A percentile compares a stretch with the other conserved stretches of the same genome.
Evolutionary conservation across 257 asterid genomes (phyloP).

Genomic region (Gentiana dahurica): DNA sequence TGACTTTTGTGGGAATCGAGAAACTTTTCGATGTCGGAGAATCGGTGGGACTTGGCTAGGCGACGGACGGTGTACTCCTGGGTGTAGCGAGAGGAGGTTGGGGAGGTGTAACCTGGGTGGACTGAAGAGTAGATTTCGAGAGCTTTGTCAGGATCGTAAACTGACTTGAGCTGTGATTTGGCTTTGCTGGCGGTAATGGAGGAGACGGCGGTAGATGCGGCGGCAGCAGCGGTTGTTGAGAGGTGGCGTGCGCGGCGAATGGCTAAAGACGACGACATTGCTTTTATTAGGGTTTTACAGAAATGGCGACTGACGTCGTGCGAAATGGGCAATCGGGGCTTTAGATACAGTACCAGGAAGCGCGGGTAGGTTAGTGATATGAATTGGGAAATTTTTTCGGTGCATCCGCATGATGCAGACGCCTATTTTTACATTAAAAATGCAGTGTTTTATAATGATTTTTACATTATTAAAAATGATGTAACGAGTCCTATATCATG

Average conservation of each 20-base stretch:
- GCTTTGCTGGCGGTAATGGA: constrained; percentile 38
- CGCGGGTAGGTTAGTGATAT: no score
- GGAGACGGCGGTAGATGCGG: constrained; percentile 9
- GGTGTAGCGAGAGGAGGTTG: constrained; percentile 47
- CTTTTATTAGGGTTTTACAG: constrained; percentile 12
- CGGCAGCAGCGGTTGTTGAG: constrained; percentile 26
- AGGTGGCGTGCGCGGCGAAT: constrained; percentile 58
- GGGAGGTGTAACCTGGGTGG: constrained; percentile 33
- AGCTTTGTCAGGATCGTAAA: constrained; percentile 62
- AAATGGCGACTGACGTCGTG: background rate
- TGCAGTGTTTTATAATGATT: no score
- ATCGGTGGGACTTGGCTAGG: constrained; percentile 59
- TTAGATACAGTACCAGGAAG: no score
- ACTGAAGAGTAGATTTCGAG: constrained; percentile 55
- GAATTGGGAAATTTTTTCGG: no score
- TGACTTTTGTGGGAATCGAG: constrained; percentile 67
- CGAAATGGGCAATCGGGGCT: background rate
- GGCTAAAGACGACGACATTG: constrained; percentile 24
- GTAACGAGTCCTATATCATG: no score
- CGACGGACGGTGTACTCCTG: constrained; percentile 66
- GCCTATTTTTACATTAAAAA: no score
- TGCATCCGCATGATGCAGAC: no score
- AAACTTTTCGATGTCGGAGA: constrained; percentile 49
- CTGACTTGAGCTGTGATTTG: constrained; percentile 34
- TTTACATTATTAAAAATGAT: no score